A percentile compares a stretch with the other conserved stretches of the same genome.
These are phyloP conservation scores for Gleditsia sinensis DNA, from an alignment of 306 rosid genomes.

Conservation along the genomic window DNA sequence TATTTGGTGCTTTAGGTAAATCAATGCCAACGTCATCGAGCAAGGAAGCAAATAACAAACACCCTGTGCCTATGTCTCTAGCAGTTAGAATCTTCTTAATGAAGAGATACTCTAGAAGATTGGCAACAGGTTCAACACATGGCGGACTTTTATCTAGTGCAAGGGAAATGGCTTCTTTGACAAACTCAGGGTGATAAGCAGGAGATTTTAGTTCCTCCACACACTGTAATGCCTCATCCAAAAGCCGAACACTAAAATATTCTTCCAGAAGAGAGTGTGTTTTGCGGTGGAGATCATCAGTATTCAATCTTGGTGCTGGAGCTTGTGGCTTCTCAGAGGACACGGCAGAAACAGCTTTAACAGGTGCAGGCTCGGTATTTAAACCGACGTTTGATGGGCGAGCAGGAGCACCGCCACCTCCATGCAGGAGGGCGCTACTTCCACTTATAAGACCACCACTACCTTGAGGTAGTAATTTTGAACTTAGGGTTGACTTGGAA, in stretches of 20 bases:
- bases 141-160: conserved; percentile 84
- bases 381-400: conserved; percentile 45
- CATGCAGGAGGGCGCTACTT: conserved; percentile 83
- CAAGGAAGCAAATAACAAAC: conserved; percentile 62
- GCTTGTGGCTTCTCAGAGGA: conserved; percentile 57
- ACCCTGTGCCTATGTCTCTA: conserved; percentile 70
- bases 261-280: conserved; percentile 78
- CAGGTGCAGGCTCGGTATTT: conserved; percentile 47
- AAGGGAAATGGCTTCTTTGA: conserved; percentile 78
- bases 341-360: conserved; percentile 44
- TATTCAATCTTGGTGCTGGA: conserved; percentile 48
- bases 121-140: conserved; percentile 61
- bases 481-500: conserved; percentile 56
- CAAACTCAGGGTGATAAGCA: conserved; percentile 74
- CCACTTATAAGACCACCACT: conserved; percentile 71
- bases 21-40: conserved; percentile 80
- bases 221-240: conserved; percentile 91
- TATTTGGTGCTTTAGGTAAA: conserved; percentile 79
- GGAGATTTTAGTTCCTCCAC: conserved; percentile 88
- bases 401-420: conserved; percentile 54
- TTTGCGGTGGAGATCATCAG: conserved; percentile 58
- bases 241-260: conserved; percentile 61
- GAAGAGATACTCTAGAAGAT: conserved; percentile 63
- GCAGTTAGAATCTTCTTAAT: conserved; percentile 55
- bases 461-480: conserved; percentile 89